These are phyloP conservation scores for Chara braunii DNA, from an alignment of 139 green algal species.

Conservation along the genomic window DNA sequence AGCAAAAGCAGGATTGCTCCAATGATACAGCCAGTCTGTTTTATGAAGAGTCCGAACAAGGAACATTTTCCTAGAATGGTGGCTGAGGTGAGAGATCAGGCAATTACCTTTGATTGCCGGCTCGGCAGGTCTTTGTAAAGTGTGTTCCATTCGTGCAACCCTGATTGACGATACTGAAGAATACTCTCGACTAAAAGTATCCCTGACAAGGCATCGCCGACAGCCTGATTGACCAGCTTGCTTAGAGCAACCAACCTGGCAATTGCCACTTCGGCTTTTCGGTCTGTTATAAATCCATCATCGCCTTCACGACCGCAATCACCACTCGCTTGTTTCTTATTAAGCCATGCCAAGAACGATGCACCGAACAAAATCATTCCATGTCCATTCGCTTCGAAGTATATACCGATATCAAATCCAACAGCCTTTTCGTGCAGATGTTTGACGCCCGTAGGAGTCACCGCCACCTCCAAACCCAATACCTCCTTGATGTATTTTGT, in stretches of 20 bases:
- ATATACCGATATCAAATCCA: constrained; percentile 85
- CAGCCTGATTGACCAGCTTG: constrained; percentile 71
- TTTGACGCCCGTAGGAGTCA: constrained; percentile 84
- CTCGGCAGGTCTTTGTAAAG: constrained; percentile 85
- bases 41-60: too few relatives aligned
- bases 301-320: too few relatives aligned
- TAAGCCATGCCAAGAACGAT: constrained; percentile 49
- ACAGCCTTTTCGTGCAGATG: constrained; percentile 53
- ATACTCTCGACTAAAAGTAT: constrained; percentile 83
- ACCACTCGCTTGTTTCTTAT: too few relatives aligned
- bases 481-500: constrained; percentile 59
- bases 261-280: neutral
- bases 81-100: neutral
- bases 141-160: constrained; percentile 60
- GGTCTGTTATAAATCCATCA: neutral
- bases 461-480: constrained; percentile 44
- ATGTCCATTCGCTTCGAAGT: constrained; percentile 98
- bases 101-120: constrained; percentile 63
- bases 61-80: too few relatives aligned
- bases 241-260: constrained; percentile 14
- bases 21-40: too few relatives aligned
- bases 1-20: too few relatives aligned
- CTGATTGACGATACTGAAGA: constrained; percentile 44
- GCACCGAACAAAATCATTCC: constrained; percentile 83
- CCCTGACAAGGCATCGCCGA: constrained; percentile 77